phyloP scores from a whole-genome alignment of 176 grass and related monocot genomes.

The Aegilops speltoides region DNA sequence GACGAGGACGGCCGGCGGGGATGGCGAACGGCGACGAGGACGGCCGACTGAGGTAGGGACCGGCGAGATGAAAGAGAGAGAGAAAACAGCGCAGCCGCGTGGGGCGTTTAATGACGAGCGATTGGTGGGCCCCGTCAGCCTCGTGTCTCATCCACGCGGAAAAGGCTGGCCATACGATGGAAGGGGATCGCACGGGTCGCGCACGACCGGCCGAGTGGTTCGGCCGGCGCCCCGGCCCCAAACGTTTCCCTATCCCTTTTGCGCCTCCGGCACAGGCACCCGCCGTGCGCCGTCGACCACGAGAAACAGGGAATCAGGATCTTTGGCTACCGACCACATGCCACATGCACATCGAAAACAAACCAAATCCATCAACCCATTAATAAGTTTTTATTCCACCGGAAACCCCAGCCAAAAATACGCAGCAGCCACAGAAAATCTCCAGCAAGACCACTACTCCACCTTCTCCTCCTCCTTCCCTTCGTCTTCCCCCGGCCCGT shows the following conservation, averaged over 20 bases:
- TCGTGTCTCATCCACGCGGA: too few species aligned
- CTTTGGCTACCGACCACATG: conserved; percentile 15
- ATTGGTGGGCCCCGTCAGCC: too few species aligned
- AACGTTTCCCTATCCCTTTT: background rate
- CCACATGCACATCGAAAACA: background rate
- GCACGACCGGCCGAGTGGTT: too few species aligned
- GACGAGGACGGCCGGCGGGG: too few species aligned
- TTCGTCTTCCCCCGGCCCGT: background rate
- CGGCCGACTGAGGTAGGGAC: too few species aligned
- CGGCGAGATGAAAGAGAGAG: too few species aligned
- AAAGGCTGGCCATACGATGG: too few species aligned
- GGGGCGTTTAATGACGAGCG: too few species aligned
- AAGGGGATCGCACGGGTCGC: too few species aligned
- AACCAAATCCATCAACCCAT: background rate
- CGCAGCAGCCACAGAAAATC: conserved; percentile 46
- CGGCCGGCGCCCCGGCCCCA: too few species aligned
- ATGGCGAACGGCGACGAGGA: too few species aligned
- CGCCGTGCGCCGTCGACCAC: background rate
- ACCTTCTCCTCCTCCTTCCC: background rate
- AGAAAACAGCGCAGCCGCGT: too few species aligned
- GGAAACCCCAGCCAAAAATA: background rate
- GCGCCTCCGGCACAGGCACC: background rate
- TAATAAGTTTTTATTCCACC: background rate
- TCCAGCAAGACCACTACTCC: conserved; percentile 23
- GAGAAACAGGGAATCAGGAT: conserved; percentile 2